Conservation (phyloP, 257 asterid species). For the Gentiana macrophylla region DNA sequence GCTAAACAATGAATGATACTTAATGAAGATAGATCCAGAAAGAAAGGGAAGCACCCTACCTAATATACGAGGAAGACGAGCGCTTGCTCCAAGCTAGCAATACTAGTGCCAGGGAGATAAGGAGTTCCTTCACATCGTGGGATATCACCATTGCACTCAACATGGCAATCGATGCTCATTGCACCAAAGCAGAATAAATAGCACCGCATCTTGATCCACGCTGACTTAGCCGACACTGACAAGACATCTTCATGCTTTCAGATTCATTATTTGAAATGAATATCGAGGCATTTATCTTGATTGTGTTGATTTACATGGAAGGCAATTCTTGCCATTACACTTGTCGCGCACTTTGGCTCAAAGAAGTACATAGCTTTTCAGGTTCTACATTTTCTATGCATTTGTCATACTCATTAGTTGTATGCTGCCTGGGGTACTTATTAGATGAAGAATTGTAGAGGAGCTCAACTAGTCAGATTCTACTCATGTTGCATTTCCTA, state of each 20-base stretch:
- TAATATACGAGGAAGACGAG: conserved; percentile 94
- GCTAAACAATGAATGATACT: too few relatives aligned
- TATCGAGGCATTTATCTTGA: background rate
- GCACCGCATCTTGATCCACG: background rate
- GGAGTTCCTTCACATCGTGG: conserved; percentile 59
- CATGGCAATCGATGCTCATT: conserved; percentile 94
- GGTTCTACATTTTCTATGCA: too few relatives aligned
- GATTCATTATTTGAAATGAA: background rate
- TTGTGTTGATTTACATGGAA: background rate
- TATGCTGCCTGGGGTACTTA: too few relatives aligned
- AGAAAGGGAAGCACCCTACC: conserved; percentile 89
- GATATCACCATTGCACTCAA: conserved; percentile 62
- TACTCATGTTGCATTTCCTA: too few relatives aligned
- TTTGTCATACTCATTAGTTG: too few relatives aligned
- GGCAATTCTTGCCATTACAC: background rate
- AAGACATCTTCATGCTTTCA: background rate
- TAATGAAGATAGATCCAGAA: too few relatives aligned
- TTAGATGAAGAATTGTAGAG: too few relatives aligned
- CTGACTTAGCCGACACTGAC: background rate
- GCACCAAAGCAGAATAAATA: conserved; percentile 59
- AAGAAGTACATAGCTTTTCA: too few relatives aligned
- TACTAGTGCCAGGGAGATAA: conserved; percentile 66
- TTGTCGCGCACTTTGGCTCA: background rate
- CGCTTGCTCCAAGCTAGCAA: conserved; percentile 89
- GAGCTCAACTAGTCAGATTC: too few relatives aligned